phyloP scores from a whole-genome alignment of 352 stramenopile genomes.

The Plasmopara muralis region DNA sequence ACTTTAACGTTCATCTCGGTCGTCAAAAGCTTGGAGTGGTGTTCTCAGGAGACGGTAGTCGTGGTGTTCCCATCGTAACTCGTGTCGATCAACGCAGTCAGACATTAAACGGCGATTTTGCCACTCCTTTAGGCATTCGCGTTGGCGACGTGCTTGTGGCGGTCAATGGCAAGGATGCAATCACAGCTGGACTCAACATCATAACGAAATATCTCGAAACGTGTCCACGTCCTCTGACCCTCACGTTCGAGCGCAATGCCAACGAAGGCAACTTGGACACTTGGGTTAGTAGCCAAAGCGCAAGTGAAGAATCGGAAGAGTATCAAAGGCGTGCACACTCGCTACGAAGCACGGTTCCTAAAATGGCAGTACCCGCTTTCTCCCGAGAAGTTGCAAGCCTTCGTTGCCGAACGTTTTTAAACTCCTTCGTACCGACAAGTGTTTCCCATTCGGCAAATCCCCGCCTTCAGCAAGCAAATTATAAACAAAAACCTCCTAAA shows the following conservation, averaged over 20 bases:
- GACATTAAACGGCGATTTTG: constrained; percentile 1
- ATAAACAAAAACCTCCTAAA: background rate
- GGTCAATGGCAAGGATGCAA: constrained; percentile 47
- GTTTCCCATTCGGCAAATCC: background rate
- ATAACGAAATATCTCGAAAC: constrained; percentile 33
- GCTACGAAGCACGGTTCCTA: constrained; percentile 10
- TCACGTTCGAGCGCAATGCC: constrained; percentile 48
- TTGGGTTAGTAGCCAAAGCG: constrained; percentile 11
- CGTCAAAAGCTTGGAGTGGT: constrained; percentile 36
- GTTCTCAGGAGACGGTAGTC: constrained; percentile 39
- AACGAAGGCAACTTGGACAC: constrained; percentile 14
- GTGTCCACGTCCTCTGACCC: constrained; percentile 28
- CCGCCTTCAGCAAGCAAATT: constrained; percentile 4
- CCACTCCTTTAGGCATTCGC: constrained; percentile 14
- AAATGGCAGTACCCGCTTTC: constrained; percentile 1
- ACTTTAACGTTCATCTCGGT: constrained; percentile 35
- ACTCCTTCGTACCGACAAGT: constrained; percentile 5
- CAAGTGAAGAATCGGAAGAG: constrained; percentile 18
- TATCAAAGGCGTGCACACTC: constrained; percentile 6
- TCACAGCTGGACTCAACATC: constrained; percentile 31
- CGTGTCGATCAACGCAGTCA: constrained; percentile 12
- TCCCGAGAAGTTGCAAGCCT: constrained; percentile 10
- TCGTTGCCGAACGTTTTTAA: constrained; percentile 18
- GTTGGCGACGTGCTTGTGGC: constrained; percentile 48
- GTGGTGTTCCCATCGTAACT: constrained; percentile 44